Base-by-base conservation (phyloP, 169 alveolate species). In the Cryptosporidium canis region DNA sequence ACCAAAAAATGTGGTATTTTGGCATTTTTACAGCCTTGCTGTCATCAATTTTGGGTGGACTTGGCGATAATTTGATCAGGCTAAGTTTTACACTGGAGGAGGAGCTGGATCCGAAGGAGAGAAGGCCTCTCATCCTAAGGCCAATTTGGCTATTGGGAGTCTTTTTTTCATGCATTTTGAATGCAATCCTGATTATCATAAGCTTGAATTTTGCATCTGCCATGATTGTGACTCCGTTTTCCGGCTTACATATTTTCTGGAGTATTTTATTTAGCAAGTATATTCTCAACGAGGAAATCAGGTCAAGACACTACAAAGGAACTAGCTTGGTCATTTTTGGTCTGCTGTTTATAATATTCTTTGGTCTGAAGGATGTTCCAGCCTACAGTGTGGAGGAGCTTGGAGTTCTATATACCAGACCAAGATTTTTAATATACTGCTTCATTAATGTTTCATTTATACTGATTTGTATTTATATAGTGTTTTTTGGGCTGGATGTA, bases 221-320 rank as follows among this genome's bases (percentile, higher is more conserved):
- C 14, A 77, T 58, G 70, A 44, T 77, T 18, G 72, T 77, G 4
- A 77, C 87, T 41, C 87, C 87, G 7, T 77, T 77, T 77, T 55
- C 87, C 16, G 87, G 87, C 0, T 77, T 77, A 61, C 87, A 77
- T 58, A 77, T 77, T 58, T 77, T 77, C 58, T 77, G 87, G 87
- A 61, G 77, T 9, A 58, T 77, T 39, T 39, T 77, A 58, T 77
- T 77, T 29, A 61, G 87, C 41, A 55, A 63, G 41, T 58, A 58
- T 77, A 21, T 77, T 1, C 12, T 77, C 18, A 77, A 77, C 12
- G 87, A 77, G 27, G 65, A 77, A 24, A 58, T 63, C 11, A 77
- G 41, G 24, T 39, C 44, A 27, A 58, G 70, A 6, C 87, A 77
- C 31, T 58, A 58, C n/a, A 58, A 77, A 29, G 87, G 87, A 8